These are phyloP conservation scores for Phyllosticta paracitricarpa DNA, from an alignment of 2,329 filamentous ascomycete genomes.

Conservation along the genomic window DNA sequence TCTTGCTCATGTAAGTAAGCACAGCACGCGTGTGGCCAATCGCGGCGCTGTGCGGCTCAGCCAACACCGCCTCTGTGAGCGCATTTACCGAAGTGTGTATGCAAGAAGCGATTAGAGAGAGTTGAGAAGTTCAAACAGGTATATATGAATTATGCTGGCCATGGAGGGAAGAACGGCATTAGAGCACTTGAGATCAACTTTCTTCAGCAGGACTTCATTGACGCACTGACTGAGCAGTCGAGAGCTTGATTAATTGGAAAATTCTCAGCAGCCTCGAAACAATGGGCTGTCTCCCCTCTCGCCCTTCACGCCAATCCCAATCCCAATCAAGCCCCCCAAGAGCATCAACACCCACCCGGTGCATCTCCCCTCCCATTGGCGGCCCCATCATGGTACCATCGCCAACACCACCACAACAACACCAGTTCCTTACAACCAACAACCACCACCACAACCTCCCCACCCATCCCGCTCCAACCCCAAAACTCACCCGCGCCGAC, in stretches of 20 bases:
- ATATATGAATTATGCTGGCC: not conserved
- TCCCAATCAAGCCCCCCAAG: not conserved
- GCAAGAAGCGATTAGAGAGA: not conserved
- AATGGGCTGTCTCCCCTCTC: not conserved
- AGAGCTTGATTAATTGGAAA: too few species aligned
- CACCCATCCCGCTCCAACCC: too few species aligned
- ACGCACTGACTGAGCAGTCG: too few species aligned
- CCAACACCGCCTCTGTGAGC: not conserved
- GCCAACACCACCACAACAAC: not conserved
- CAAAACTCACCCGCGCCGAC: not conserved
- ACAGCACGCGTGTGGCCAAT: not conserved
- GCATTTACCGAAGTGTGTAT: not conserved
- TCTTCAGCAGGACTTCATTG: not conserved
- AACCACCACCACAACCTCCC: too few species aligned
- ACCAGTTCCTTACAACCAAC: too few species aligned
- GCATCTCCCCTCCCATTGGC: not conserved
- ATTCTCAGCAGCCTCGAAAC: too few species aligned
- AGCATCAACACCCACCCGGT: not conserved
- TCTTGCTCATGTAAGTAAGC: not conserved
- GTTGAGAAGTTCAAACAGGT: not conserved
- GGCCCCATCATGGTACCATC: not conserved
- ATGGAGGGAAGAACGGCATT: too few species aligned
- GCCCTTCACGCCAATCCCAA: not conserved
- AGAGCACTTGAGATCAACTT: not conserved
- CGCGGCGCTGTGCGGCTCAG: not conserved